phyloP scores from a whole-genome alignment of 208 protist species.

The Leishmania guyanensis region DNA sequence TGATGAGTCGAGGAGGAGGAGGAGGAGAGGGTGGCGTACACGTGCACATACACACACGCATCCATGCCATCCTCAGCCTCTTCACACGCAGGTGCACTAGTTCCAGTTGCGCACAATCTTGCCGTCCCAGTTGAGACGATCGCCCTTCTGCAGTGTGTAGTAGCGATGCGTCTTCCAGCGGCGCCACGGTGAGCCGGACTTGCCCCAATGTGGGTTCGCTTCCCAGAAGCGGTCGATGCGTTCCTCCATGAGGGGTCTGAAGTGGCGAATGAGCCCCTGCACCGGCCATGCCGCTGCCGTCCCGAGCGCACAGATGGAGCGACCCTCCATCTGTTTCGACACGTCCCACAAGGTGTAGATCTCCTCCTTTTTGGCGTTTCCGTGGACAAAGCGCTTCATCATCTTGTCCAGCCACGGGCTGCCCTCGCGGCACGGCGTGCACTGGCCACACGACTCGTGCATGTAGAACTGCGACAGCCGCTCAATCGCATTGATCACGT shows the following conservation, averaged over 20 bases:
- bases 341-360: constrained; percentile 98
- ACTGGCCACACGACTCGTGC: constrained; percentile 98
- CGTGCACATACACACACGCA: background rate
- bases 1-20: no score
- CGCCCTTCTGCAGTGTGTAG: constrained; percentile 91
- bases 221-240: constrained; percentile 93
- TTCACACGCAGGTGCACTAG: background rate
- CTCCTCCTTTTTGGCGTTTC: constrained; percentile 96
- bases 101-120: constrained; percentile 92
- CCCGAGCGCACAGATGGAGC: constrained; percentile 99
- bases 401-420: constrained; percentile 96
- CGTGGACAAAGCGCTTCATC: constrained; percentile 96
- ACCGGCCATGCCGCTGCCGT: constrained; percentile 99
- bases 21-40: background rate
- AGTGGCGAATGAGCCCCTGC: constrained; percentile 98
- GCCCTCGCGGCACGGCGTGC: constrained; percentile 98
- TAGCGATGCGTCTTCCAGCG: constrained; percentile 90
- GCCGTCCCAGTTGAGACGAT: constrained; percentile 86
- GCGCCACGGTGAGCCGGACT: constrained; percentile 74
- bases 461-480: constrained; percentile 98
- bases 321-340: constrained; percentile 97
- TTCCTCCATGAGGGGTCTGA: constrained; percentile 95
- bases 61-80: background rate
- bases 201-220: constrained; percentile 90
- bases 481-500: constrained; percentile 96